A percentile compares a stretch with the other conserved stretches of the same genome.
phyloP scores from a whole-genome alignment of 2,329 filamentous ascomycete species.

The Pleoardoris graminearum region DNA sequence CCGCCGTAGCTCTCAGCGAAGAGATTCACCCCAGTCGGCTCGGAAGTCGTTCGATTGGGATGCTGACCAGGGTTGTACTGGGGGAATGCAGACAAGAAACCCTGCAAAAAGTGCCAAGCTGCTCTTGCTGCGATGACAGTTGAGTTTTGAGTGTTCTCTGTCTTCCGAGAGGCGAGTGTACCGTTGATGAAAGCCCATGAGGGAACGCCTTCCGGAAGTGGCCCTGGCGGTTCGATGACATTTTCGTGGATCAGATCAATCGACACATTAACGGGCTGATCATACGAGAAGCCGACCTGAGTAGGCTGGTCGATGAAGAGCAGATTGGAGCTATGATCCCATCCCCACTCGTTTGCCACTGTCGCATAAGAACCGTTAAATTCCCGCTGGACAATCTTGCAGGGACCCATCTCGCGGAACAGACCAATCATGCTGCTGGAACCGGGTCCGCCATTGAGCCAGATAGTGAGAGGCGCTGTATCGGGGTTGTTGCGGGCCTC shows the following conservation, averaged over 20 bases:
- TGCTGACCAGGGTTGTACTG: constrained; percentile 58
- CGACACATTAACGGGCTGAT: constrained; percentile 59
- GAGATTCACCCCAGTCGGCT: constrained; percentile 62
- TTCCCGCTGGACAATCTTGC: constrained; percentile 48
- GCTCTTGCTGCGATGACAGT: constrained; percentile 61
- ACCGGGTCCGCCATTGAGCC: constrained; percentile 68
- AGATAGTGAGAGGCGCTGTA: constrained; percentile 60
- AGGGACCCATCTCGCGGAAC: constrained; percentile 62
- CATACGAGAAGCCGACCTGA: constrained; percentile 71
- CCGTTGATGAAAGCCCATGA: constrained; percentile 60
- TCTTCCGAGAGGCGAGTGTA: constrained; percentile 64
- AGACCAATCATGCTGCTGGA: constrained; percentile 67
- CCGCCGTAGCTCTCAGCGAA: constrained; percentile 74
- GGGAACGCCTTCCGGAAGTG: constrained; percentile 32
- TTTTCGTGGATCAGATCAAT: constrained; percentile 37
- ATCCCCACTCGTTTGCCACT: constrained; percentile 64
- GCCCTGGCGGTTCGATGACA: constrained; percentile 27
- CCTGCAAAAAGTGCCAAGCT: constrained; percentile 68
- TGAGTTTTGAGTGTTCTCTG: constrained; percentile 57
- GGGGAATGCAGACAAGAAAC: constrained; percentile 62
- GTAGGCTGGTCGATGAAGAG: constrained; percentile 67
- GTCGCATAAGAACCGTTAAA: constrained; percentile 58
- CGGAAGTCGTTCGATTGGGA: constrained; percentile 39
- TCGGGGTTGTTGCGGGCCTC: constrained; percentile 59
- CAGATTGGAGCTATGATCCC: constrained; percentile 64